phyloP scores from a whole-genome alignment of 164 flowering plant genomes.

The Dillenia suffruticosa region DNA sequence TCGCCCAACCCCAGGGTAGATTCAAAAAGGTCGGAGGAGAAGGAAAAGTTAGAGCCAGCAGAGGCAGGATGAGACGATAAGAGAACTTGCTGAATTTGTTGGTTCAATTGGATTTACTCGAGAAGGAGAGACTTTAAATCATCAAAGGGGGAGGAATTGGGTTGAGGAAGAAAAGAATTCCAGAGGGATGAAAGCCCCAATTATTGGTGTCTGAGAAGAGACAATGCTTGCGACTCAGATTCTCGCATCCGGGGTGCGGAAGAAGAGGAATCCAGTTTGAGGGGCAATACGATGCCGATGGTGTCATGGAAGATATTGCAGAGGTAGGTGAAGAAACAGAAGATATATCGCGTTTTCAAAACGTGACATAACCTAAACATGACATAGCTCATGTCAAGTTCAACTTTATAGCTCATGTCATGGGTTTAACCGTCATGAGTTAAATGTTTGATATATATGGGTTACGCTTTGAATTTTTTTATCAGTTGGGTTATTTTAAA shows the following conservation, averaged over 20 bases:
- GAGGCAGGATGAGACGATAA: conserved; percentile 46
- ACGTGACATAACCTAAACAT: no score
- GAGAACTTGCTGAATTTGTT: conserved; percentile 60
- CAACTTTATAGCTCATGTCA: no score
- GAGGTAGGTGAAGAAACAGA: conserved; percentile 50
- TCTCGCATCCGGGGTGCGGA: conserved; percentile 51
- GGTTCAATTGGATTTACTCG: conserved; percentile 60
- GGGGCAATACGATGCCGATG: conserved; percentile 3
- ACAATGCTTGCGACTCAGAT: conserved; percentile 66
- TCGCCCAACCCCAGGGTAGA: neutral
- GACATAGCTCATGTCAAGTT: no score
- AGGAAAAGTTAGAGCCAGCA: no score
- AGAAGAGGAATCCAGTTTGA: conserved; percentile 9
- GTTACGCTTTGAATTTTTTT: no score
- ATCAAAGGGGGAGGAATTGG: conserved; percentile 20
- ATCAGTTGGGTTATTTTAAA: no score
- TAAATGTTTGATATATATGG: no score
- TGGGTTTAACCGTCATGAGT: no score
- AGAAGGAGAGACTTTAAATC: conserved; percentile 45
- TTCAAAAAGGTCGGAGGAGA: no score
- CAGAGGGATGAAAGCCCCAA: conserved; percentile 52
- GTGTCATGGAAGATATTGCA: conserved; percentile 29
- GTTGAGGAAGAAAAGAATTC: conserved; percentile 25
- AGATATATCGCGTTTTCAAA: no score
- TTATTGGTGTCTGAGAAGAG: conserved; percentile 66